Evolutionary conservation across 768 basidiomycete genomes (phyloP).

Genomic region (Lanmaoa rubissima): DNA sequence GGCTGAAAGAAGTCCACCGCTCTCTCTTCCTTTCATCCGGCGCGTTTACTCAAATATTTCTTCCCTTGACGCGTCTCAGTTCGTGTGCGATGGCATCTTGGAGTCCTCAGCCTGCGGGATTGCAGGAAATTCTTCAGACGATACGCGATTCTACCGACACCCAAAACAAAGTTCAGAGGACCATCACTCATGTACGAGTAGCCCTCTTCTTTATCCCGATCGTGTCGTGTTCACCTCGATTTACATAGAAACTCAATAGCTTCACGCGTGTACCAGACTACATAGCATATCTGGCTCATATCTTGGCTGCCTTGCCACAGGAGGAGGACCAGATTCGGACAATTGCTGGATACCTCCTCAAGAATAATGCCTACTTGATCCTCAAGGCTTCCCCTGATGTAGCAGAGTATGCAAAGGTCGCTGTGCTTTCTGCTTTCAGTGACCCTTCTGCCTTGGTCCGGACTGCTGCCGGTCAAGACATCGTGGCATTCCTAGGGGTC

Average conservation of each 20-base stretch:
- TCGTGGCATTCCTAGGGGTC: slow-evolving; percentile 84
- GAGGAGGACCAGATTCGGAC: slow-evolving; percentile 93
- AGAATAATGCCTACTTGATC: slow-evolving; percentile 88
- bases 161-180: slow-evolving; percentile 67
- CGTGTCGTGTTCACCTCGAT: slow-evolving; percentile 19
- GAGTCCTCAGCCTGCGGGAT: slow-evolving; percentile 80
- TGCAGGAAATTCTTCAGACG: slow-evolving; percentile 90
- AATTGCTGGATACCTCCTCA: slow-evolving; percentile 94
- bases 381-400: slow-evolving; percentile 66
- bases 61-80: slow-evolving; percentile 27
- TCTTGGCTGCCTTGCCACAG: slow-evolving; percentile 73
- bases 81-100: slow-evolving; percentile 62
- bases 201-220: slow-evolving; percentile 19
- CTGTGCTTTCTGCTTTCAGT: slow-evolving; percentile 78
- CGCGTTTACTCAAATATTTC: slow-evolving; percentile 26
- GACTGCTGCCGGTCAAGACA: slow-evolving; percentile 90
- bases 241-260: slow-evolving; percentile 73
- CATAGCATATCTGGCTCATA: slow-evolving; percentile 93
- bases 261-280: slow-evolving; percentile 92
- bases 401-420: slow-evolving; percentile 67
- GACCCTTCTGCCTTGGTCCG: slow-evolving; percentile 85
- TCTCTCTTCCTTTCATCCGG: slow-evolving; percentile 29
- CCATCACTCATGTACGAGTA: slow-evolving; percentile 73
- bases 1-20: slow-evolving; percentile 13
- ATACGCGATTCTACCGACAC: slow-evolving; percentile 89